Conservation (phyloP, 2,329 filamentous ascomycete species). For the Fusarium lateritium region DNA sequence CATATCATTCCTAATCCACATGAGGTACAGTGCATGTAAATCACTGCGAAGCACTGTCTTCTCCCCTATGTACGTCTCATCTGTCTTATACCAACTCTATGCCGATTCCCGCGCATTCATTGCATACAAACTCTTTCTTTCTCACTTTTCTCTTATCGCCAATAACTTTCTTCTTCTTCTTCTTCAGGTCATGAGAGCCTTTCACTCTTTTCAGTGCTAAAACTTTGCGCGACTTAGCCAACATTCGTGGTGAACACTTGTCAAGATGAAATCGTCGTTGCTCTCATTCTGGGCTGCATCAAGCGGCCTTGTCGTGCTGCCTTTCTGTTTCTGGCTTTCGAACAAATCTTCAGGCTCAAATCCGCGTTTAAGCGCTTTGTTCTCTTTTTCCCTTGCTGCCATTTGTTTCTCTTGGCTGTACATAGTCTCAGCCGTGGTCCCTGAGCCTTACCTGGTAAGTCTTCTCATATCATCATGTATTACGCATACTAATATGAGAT, state of each 20-base stretch:
- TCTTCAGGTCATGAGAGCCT: neutral
- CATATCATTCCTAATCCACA: too few species aligned
- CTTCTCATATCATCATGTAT: too few species aligned
- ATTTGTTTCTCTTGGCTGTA: slow-evolving; percentile 44
- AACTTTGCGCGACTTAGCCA: neutral
- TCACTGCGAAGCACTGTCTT: slow-evolving; percentile 27
- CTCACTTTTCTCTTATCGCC: neutral
- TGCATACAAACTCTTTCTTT: slow-evolving; percentile 10
- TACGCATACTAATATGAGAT: slow-evolving; percentile 25
- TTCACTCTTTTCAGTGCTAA: too few species aligned
- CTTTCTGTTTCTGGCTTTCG: slow-evolving; percentile 26
- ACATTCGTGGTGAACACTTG: slow-evolving; percentile 43
- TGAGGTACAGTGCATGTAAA: slow-evolving; percentile 36
- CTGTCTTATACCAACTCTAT: slow-evolving; percentile 30
- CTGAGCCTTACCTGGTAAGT: slow-evolving; percentile 69
- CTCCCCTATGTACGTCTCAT: slow-evolving; percentile 22
- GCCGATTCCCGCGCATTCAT: slow-evolving; percentile 6
- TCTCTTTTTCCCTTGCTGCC: slow-evolving; percentile 38
- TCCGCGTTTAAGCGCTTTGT: neutral
- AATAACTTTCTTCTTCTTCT: neutral
- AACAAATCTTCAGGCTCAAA: slow-evolving; percentile 5
- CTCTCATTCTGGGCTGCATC: slow-evolving; percentile 35
- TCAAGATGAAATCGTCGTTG: slow-evolving; percentile 44
- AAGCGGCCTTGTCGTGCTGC: slow-evolving; percentile 28
- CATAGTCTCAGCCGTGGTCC: slow-evolving; percentile 55